These are phyloP conservation scores for Lathyrus oleraceus DNA, from an alignment of 306 rosid genomes.

Conservation along the genomic window DNA sequence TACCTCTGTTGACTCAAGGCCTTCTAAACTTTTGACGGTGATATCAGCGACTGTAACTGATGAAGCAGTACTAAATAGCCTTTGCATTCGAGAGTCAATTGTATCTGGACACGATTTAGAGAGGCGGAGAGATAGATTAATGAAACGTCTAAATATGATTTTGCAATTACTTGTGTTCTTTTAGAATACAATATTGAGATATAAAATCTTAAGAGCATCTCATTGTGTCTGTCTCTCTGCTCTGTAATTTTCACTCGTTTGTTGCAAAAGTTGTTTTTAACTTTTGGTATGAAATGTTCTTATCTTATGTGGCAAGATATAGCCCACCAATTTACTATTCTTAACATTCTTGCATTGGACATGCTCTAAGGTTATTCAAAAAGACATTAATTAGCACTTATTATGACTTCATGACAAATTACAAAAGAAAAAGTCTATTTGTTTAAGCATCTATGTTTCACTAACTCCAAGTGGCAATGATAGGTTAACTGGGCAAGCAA, in stretches of 20 bases:
- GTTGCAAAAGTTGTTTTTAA: neutral
- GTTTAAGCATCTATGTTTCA: slow-evolving; percentile 12
- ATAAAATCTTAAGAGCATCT: too few species aligned
- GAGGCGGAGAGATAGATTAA: neutral
- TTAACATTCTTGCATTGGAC: neutral
- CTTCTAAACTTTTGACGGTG: slow-evolving; percentile 54
- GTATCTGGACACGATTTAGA: slow-evolving; percentile 51
- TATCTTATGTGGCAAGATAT: too few species aligned
- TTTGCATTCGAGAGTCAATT: slow-evolving; percentile 62
- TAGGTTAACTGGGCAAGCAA: slow-evolving; percentile 4
- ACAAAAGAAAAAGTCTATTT: neutral
- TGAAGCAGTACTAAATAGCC: slow-evolving; percentile 59
- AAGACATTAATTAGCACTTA: neutral
- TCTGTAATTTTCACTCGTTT: neutral
- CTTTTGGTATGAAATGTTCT: neutral
- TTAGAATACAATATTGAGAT: neutral
- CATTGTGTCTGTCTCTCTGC: too few species aligned
- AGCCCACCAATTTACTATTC: too few species aligned
- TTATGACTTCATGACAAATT: slow-evolving; percentile 19
- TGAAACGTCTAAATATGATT: neutral
- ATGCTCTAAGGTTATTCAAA: too few species aligned
- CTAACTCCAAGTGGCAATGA: slow-evolving; percentile 12
- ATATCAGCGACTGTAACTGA: slow-evolving; percentile 66
- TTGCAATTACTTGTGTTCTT: neutral
- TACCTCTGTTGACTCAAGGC: slow-evolving; percentile 83